Evolutionary conservation across 805 yeast species (phyloP), one percentile per base, ranked within the genome.

Genomic region (Cyberlindnera galapagoensis): DNA sequence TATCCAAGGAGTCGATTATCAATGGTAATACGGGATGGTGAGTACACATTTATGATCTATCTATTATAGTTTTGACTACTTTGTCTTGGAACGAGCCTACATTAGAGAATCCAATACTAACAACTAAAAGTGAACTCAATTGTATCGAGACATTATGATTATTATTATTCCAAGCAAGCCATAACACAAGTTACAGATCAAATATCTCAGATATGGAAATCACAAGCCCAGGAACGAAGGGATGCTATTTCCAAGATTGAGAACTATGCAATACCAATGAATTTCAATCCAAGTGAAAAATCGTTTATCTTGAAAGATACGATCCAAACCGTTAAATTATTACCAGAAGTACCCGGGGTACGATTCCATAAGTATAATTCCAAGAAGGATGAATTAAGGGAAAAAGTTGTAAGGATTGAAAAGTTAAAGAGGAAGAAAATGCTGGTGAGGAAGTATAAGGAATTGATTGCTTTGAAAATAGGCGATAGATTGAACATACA

Each of bases 121-220:
- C 30, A n/a, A 21, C 19, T 15, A 16, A n/a, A 26, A 48, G 53
- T 38, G 2, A 46, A 48, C 13, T 9, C 35, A 2, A 35, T 27
- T n/a, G 17, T 44, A 2, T 9, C 28, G 1, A 23, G 27, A 2
- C 36, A 40, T 4, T 33, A 36, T 26, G 40, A 36, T 7, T 26
- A 21, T 18, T 34, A 26, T 15, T 47, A 34, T 32, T 47, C 54
- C 7, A 35, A 36, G 15, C 52, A 51, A 26, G 38, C 56, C 6
- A 34, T 44, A 9, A 36, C 34, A 13, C 45, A 48, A 21, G 29
- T 38, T 4, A 29, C 38, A 12, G 49, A 48, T 15, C 56, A 51
- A 17, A 39, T 49, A 3, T 8, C 33, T 4, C 32, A 34, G 8
- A 14, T 33, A 17, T 35, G 47, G 42, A 34, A 38, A 5, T 39